Evolutionary conservation across 163 green algal genomes (phyloP).

Genomic region (Scenedesmus sp.): DNA sequence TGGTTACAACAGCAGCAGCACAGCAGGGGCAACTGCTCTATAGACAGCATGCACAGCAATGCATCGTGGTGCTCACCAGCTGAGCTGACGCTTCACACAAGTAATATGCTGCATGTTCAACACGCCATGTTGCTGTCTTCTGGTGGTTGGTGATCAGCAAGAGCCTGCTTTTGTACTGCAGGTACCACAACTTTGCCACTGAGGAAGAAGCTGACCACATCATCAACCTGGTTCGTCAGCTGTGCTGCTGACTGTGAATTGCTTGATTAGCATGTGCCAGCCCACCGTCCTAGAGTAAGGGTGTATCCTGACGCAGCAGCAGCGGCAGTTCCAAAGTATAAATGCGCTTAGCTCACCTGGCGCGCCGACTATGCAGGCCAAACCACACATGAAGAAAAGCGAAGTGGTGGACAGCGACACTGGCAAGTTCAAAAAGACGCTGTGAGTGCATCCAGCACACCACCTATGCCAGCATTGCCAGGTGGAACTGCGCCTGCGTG

Average conservation of each 20-base stretch:
- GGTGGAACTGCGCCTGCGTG: too few species aligned
- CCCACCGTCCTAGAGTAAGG: too few species aligned
- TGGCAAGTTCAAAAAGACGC: constrained; percentile 22
- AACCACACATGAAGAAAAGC: constrained; percentile 35
- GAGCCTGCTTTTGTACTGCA: neutral
- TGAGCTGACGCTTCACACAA: neutral
- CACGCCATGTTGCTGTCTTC: neutral
- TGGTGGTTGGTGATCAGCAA: neutral
- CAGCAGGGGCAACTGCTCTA: neutral
- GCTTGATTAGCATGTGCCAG: too few species aligned
- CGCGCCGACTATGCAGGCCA: constrained; percentile 30
- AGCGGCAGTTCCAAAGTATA: neutral
- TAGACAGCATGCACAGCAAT: neutral
- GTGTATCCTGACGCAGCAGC: neutral
- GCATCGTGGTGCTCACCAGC: neutral
- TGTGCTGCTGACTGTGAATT: neutral
- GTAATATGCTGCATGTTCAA: neutral
- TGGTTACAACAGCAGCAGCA: constrained; percentile 6
- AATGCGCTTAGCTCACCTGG: neutral
- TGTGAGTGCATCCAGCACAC: neutral
- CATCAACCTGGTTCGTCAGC: constrained; percentile 41
- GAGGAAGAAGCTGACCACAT: constrained; percentile 49
- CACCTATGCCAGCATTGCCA: neutral
- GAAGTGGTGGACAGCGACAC: constrained; percentile 53
- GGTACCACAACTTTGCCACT: constrained; percentile 53